Conservation (phyloP, 768 basidiomycete species). For the Lactarius sp. region DNA sequence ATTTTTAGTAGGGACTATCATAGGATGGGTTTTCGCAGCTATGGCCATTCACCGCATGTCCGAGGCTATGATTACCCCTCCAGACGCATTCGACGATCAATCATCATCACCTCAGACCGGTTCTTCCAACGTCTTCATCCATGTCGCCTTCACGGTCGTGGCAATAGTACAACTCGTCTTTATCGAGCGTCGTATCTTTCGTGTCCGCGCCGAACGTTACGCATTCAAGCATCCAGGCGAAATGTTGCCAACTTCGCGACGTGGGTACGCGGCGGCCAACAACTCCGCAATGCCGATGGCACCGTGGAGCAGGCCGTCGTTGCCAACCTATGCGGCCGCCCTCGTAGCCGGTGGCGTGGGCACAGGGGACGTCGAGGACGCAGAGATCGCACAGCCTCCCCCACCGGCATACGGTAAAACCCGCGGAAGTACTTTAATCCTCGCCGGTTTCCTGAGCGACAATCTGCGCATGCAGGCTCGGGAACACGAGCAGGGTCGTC, state of each 20-base stretch:
- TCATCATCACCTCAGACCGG: background rate
- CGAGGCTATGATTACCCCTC: background rate
- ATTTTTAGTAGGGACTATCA: slow-evolving; percentile 44
- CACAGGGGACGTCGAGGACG: slow-evolving; percentile 73
- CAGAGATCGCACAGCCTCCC: slow-evolving; percentile 59
- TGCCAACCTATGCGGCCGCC: slow-evolving; percentile 67
- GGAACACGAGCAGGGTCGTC: slow-evolving; percentile 17
- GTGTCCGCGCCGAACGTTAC: slow-evolving; percentile 65
- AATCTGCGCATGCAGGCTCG: slow-evolving; percentile 23
- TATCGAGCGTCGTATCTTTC: slow-evolving; percentile 58
- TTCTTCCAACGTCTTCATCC: slow-evolving; percentile 45
- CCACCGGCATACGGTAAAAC: slow-evolving; percentile 78
- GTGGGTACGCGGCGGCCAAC: background rate
- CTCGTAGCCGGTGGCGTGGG: slow-evolving; percentile 63
- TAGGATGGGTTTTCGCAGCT: slow-evolving; percentile 49
- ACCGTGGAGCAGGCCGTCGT: slow-evolving; percentile 66
- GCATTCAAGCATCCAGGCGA: slow-evolving; percentile 55
- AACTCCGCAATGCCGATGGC: slow-evolving; percentile 33
- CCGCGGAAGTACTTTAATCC: slow-evolving; percentile 59
- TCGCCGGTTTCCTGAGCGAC: slow-evolving; percentile 44
- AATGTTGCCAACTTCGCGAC: slow-evolving; percentile 30
- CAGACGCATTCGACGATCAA: no score
- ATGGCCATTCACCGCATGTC: slow-evolving; percentile 27
- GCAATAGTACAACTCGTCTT: slow-evolving; percentile 52
- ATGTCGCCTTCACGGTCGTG: slow-evolving; percentile 55